Base-by-base conservation (phyloP, 345 rosid genomes). In the Viola odorata region DNA sequence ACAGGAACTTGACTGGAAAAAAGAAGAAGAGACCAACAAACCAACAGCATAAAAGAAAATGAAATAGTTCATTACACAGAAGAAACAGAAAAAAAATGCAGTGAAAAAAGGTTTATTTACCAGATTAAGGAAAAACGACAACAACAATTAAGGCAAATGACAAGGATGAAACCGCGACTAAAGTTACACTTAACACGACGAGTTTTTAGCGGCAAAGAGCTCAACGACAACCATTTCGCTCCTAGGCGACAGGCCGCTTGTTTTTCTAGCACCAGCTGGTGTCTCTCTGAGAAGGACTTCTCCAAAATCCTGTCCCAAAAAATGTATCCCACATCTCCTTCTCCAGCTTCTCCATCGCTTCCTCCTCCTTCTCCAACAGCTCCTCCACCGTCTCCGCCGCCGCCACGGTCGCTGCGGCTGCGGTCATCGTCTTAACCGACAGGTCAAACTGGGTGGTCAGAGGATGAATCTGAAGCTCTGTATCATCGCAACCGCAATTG, bases 291-390 rank as follows among this genome's bases (percentile, higher is more conserved):
- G 86, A 82, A 11, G 81, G 80, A 58, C 86, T 82, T 65, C 83
- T 74, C 83, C 86, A 79, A 57, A 82, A 82, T 12, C 83, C 86
- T 12, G 81, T 61, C 13, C 76, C 74, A 36, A 72, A 70, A 36
- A 82, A 82, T 6, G 61, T 79, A 8, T 82, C 81, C 83, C 77
- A 72, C 81, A 76, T 82, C 42, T 82, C 86, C n/a, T 79, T 73
- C 53, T 82, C 83, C 58, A 82, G 66, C 70, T 7, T 56, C 17
- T 69, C 52, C 70, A 74, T 72, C 32, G 56, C 59, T 7, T 72
- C 75, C 17, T 55, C 73, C 45, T 62, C 69, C 58, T 55, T 64
- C 38, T 66, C 65, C 45, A 49, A 16, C 54, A 12, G 12, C 6
- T 48, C 74, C 23, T 7, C 62, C 4, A 41, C 52, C 42, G 32